Conservation (phyloP, 225 moss, liverwort and hornwort genomes). For the Ulota crispa region DNA sequence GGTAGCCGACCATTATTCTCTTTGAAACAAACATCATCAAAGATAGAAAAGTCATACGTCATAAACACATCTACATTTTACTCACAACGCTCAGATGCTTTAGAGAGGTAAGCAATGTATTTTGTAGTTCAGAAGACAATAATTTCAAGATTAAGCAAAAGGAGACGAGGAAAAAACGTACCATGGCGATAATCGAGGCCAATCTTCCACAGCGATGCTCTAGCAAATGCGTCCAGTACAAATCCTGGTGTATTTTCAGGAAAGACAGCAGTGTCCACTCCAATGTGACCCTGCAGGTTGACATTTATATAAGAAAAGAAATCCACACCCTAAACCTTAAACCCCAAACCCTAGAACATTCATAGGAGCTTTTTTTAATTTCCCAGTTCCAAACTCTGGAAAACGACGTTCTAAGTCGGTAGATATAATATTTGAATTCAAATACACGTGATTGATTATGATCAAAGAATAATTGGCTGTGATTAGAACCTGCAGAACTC, state of each 20-base stretch:
- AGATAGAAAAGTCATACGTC: neutral
- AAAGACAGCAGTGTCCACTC: constrained; percentile 87
- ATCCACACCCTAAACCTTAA: too few relatives aligned
- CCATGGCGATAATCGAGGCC: constrained; percentile 99
- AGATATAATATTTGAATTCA: neutral
- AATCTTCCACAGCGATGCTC: constrained; percentile 92
- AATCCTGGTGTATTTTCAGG: constrained; percentile 96
- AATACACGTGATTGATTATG: neutral
- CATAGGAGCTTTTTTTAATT: neutral
- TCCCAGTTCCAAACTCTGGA: neutral
- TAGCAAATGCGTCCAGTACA: constrained; percentile 92
- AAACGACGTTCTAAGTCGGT: neutral
- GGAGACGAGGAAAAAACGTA: constrained; percentile 19
- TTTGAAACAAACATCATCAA: neutral
- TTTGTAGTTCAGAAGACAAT: constrained; percentile 2
- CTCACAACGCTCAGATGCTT: neutral
- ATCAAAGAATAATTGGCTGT: neutral
- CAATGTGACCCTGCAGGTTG: constrained; percentile 87
- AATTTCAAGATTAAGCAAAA: neutral
- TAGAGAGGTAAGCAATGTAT: neutral
- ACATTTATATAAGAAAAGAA: neutral
- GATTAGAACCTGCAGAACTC: constrained; percentile 78
- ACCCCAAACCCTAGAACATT: neutral
- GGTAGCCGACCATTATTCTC: neutral
- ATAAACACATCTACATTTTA: neutral